Conservation (phyloP, 1,139 yeast species). For the Cylindricascospora bacillispora region DNA sequence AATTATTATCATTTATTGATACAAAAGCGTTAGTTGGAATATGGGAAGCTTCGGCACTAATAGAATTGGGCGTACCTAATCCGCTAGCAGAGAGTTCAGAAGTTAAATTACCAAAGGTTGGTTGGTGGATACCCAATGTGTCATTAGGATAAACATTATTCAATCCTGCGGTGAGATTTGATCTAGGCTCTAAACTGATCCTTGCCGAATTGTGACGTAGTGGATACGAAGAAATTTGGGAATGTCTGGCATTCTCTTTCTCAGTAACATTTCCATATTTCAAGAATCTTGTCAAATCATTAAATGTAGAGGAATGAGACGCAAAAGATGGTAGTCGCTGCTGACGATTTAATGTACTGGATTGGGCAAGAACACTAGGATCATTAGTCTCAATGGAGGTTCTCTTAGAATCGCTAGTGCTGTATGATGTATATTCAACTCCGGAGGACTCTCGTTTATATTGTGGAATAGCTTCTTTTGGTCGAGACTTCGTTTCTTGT, state of each 20-base stretch:
- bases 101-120: conserved; percentile 7
- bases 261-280: too few relatives aligned
- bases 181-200: conserved; percentile 7
- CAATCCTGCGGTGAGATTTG: conserved; percentile 8
- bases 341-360: too few relatives aligned
- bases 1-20: background rate
- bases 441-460: too few relatives aligned
- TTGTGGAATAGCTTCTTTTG: too few relatives aligned
- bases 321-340: too few relatives aligned
- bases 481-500: too few relatives aligned
- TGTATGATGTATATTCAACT: too few relatives aligned
- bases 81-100: conserved; percentile 21
- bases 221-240: too few relatives aligned
- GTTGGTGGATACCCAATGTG: background rate
- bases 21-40: conserved; percentile 3
- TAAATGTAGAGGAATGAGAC: too few relatives aligned
- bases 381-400: conserved; percentile 5
- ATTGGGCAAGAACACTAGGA: conserved; percentile 19
- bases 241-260: too few relatives aligned
- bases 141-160: conserved; percentile 2
- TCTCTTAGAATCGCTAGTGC: background rate
- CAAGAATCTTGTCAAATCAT: too few relatives aligned
- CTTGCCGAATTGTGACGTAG: conserved; percentile 11
- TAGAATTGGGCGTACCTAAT: conserved; percentile 19
- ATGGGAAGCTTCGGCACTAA: conserved; percentile 20